Evolutionary conservation across 257 asterid species (phyloP).

Genomic region (Ophiorrhiza pumila): DNA sequence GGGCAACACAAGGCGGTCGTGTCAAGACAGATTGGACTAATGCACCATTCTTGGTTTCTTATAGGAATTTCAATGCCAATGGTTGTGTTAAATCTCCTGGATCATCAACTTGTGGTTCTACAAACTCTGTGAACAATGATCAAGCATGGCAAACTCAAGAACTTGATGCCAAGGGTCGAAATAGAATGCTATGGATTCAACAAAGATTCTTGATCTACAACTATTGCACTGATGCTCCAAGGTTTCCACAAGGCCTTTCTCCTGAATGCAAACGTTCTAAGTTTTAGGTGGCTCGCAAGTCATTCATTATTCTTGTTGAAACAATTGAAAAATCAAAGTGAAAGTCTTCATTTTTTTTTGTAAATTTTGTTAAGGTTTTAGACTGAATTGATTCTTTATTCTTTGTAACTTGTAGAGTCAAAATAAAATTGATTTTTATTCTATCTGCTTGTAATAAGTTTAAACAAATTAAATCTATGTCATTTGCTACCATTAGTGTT

Average conservation of each 20-base stretch:
- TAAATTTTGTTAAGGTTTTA: not conserved
- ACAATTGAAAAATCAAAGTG: not conserved
- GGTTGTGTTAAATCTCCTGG: conserved; percentile 24
- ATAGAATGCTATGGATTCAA: conserved; percentile 49
- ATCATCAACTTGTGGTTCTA: conserved; percentile 12
- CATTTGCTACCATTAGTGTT: not conserved
- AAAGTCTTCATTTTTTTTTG: not conserved
- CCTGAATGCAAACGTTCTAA: conserved; percentile 41
- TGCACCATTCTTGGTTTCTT: conserved; percentile 47
- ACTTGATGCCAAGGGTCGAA: conserved; percentile 36
- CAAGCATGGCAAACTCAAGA: conserved; percentile 33
- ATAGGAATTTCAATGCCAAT: conserved; percentile 38
- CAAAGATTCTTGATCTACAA: conserved; percentile 40
- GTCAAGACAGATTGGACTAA: conserved; percentile 51
- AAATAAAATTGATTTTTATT: conserved; percentile 1
- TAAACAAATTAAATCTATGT: no score
- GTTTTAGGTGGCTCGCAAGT: conserved; percentile 7
- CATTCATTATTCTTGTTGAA: not conserved
- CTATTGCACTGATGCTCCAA: conserved; percentile 41
- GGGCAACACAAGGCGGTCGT: conserved; percentile 58
- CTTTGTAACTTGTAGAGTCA: not conserved
- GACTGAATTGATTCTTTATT: conserved; percentile 4
- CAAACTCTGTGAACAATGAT: conserved; percentile 12
- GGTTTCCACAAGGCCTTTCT: conserved; percentile 44
- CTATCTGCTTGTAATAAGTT: no score